Evolutionary conservation across 177 flowering plant species (phyloP).

Genomic region (Vitis hybrid): DNA sequence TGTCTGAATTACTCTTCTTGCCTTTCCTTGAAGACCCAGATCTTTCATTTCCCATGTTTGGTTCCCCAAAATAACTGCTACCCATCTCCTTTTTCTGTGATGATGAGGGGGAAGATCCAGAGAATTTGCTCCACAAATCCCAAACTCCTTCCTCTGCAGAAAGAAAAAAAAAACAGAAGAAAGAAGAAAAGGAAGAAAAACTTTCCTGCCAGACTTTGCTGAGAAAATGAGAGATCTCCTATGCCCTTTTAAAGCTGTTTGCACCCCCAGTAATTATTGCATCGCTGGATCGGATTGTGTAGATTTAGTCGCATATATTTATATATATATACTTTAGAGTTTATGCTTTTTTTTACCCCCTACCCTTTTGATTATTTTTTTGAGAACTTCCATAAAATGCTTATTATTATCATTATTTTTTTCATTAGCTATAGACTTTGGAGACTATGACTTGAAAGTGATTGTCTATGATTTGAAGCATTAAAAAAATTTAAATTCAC

Average conservation of each 20-base stretch:
- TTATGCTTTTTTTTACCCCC: conserved; percentile 22
- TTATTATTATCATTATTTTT: conserved; percentile 4
- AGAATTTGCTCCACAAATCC: conserved; percentile 14
- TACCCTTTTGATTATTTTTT: conserved; percentile 14
- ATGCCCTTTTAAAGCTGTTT: conserved; percentile 41
- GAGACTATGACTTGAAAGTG: conserved; percentile 29
- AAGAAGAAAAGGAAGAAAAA: background rate
- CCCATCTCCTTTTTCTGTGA: conserved; percentile 41
- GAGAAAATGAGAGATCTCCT: conserved; percentile 30
- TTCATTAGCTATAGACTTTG: conserved; percentile 19
- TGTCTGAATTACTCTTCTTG: conserved; percentile 64
- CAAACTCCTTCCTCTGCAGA: background rate
- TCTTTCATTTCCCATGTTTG: conserved; percentile 53
- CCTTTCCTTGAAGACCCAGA: conserved; percentile 55
- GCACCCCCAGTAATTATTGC: conserved; percentile 39
- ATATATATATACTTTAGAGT: conserved; percentile 36
- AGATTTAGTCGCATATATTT: conserved; percentile 26
- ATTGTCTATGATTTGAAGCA: conserved; percentile 27
- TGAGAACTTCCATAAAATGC: conserved; percentile 15
- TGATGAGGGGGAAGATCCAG: background rate
- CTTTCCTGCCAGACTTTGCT: conserved; percentile 13
- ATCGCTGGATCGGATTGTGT: conserved; percentile 73
- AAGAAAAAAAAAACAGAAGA: too few species aligned
- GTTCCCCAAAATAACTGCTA: conserved; percentile 62
- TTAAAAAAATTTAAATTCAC: background rate